These are phyloP conservation scores for Odonthalia washingtoniensis DNA, from an alignment of 31 red algal species.

Conservation along the genomic window DNA sequence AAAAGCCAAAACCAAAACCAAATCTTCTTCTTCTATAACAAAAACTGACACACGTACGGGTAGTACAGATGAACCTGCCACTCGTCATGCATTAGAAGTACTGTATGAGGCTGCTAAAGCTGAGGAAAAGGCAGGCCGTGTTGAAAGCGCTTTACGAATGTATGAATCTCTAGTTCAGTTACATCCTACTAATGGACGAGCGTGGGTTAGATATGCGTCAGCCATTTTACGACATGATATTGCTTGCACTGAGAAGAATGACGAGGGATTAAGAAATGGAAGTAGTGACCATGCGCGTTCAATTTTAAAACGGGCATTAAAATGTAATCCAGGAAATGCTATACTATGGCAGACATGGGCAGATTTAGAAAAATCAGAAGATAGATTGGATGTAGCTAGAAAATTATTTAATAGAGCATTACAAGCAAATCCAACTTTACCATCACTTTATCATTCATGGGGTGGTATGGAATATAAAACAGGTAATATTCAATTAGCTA, in stretches of 20 bases:
- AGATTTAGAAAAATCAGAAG: conserved; percentile 82
- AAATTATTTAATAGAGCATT: conserved; percentile 78
- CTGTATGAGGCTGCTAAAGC: conserved; percentile 79
- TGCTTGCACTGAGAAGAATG: conserved; percentile 83
- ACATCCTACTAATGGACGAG: conserved; percentile 62
- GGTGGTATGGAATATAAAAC: conserved; percentile 88
- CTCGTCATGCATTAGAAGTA: conserved; percentile 61
- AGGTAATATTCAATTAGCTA: conserved; percentile 78
- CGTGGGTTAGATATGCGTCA: conserved; percentile 89
- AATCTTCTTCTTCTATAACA: conserved; percentile 30
- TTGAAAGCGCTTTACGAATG: conserved; percentile 54
- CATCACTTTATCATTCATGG: conserved; percentile 97
- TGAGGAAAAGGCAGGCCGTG: conserved; percentile 68
- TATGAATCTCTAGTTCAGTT: conserved; percentile 79
- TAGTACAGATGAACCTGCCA: conserved; percentile 19
- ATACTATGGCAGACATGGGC: conserved; percentile 92
- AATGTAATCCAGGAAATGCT: conserved; percentile 61
- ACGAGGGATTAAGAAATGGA: neutral
- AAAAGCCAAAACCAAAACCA: too few species aligned
- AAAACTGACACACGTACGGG: neutral
- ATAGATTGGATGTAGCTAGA: conserved; percentile 73
- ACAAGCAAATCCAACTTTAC: conserved; percentile 71
- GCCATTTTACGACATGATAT: conserved; percentile 85
- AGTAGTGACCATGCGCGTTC: conserved; percentile 73
- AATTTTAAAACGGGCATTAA: conserved; percentile 67